Base-by-base conservation (phyloP, 2,329 filamentous ascomycete species). In the Celoporthe dispersa region DNA sequence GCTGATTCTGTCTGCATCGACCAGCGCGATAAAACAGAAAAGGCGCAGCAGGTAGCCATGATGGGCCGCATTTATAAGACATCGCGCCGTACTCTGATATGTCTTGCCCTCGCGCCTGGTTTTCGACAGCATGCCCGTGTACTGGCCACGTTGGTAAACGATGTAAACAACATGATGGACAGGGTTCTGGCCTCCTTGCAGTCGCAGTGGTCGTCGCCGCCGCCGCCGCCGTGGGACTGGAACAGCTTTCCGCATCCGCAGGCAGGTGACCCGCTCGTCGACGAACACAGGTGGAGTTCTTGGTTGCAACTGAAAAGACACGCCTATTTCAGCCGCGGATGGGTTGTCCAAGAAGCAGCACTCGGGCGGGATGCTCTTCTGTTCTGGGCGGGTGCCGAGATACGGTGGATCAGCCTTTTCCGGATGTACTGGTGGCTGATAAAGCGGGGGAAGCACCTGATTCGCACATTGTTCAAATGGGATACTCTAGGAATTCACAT, bases 261-360 rank as follows among this genome's bases (percentile, higher is more conserved):
- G 4, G 22, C 14, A 61, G 39, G 53, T 25, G 39, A 66, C 19
- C 19, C 67, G 8, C 37, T 69, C 9, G 5, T 66, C 25, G 9
- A 12, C 11, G 62, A 55, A 12, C 0, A 1, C 3, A 31, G 67
- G 28, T 69, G 67, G 62, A 11, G 31, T 3, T 66, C 53, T 1
- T 66, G 37, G 37, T 1, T 1, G 0, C 14, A 37, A 35, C 22
- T 69, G n/a, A 19, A 3, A 28, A 2, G 3, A 3, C 51, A 61
- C 16, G 28, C 62, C 11, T 69, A 63, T 53, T 69, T 69, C 28
- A 0, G 2, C 0, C 67, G 67, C 31, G 62, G 67, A 14, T 69
- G 62, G 67, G 67, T 69, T 31, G 67, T 69, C 39, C 67, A 69
- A 22, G 62, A 69, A 48, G 67, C 63, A 51, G 67, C 62, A 31